phyloP scores from a whole-genome alignment of 306 rosid species.

The Ormosia semicastrata region DNA sequence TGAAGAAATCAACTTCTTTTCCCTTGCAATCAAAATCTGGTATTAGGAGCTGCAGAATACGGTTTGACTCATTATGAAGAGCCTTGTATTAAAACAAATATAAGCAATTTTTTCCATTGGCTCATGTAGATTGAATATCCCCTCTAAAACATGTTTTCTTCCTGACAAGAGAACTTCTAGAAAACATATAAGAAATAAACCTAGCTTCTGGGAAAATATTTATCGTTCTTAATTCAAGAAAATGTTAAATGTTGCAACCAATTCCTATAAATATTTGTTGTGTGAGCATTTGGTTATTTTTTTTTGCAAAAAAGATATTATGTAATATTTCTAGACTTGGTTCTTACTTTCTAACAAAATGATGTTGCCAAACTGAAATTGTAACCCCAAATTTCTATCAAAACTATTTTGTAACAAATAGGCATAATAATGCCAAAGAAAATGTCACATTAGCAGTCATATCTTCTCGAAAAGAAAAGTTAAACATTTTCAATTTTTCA shows the following conservation, averaged over 20 bases:
- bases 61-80: not conserved
- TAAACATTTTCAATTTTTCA: conserved; percentile 17
- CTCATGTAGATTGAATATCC: not conserved
- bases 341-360: conserved; percentile 8
- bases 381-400: not conserved
- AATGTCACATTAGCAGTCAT: not conserved
- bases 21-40: conserved; percentile 7
- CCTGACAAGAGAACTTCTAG: not conserved
- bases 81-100: not conserved
- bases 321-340: not conserved
- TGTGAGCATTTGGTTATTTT: not conserved
- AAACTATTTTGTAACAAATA: not conserved
- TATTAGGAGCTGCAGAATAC: not conserved
- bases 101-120: not conserved
- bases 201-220: not conserved
- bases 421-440: conserved; percentile 11
- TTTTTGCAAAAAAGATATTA: not conserved
- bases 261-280: not conserved
- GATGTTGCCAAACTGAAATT: not conserved
- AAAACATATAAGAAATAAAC: not conserved
- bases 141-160: not conserved
- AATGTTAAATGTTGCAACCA: not conserved
- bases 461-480: not conserved
- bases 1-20: not conserved
- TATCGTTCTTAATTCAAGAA: conserved; percentile 20